Evolutionary conservation across 2,329 filamentous ascomycete genomes (phyloP).

Genomic region (Colletotrichum cereale): DNA sequence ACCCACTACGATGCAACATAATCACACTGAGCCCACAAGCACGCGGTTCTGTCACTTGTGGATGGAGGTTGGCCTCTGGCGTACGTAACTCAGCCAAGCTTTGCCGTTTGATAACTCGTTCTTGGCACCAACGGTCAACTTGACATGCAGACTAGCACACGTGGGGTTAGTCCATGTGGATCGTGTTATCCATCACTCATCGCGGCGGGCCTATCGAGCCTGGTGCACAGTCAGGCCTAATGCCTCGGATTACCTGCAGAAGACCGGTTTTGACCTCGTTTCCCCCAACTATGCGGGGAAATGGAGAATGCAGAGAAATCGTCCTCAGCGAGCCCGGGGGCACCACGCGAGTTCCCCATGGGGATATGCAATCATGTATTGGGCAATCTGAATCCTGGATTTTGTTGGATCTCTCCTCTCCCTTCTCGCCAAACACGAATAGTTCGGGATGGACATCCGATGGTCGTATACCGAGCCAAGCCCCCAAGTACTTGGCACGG

Average conservation of each 20-base stretch:
- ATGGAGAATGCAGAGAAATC: too few species aligned
- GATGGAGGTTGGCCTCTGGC: neutral
- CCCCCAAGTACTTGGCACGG: neutral
- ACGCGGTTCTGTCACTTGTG: neutral
- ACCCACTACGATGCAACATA: neutral
- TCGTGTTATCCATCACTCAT: neutral
- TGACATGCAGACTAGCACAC: neutral
- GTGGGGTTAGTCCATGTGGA: neutral
- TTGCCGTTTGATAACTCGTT: neutral
- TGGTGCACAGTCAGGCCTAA: neutral
- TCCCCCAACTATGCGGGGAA: neutral
- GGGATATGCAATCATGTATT: neutral
- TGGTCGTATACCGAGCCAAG: neutral
- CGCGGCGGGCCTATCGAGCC: too few species aligned
- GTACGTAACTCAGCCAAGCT: neutral
- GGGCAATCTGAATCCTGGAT: neutral
- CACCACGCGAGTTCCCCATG: conserved; percentile 29
- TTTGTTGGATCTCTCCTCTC: neutral
- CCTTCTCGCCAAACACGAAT: neutral
- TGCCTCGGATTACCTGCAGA: neutral
- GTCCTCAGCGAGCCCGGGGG: neutral
- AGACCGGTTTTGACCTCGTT: neutral
- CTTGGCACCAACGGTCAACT: neutral
- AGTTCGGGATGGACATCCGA: neutral
- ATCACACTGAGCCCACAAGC: neutral